phyloP scores from a whole-genome alignment of 208 protist species.

The Crithidia brevicula region DNA sequence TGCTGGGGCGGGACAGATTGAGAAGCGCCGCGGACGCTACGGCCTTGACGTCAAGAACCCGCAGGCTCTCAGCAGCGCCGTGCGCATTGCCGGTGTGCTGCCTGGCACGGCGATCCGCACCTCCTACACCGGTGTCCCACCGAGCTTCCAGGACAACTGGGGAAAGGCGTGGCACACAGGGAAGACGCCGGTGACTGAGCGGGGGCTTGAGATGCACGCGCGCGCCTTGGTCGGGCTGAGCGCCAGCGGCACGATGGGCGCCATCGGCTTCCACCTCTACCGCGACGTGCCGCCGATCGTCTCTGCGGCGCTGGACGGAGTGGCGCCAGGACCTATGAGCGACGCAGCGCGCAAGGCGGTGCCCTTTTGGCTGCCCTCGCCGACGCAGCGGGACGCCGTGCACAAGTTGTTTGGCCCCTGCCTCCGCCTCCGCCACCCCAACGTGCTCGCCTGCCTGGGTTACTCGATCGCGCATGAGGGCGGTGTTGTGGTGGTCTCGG shows the following conservation, averaged over 20 bases:
- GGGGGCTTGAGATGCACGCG: not conserved
- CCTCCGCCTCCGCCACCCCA: conserved; percentile 18
- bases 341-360: not conserved
- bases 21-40: not conserved
- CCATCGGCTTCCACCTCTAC: not conserved
- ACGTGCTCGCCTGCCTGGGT: conserved; percentile 15
- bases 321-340: not conserved
- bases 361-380: conserved; percentile 1
- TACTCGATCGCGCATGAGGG: conserved; percentile 21
- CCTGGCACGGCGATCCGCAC: not conserved
- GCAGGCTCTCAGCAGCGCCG: not conserved
- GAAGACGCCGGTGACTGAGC: not conserved
- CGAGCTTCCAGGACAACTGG: conserved; percentile 8
- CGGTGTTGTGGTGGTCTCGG: conserved; percentile 23
- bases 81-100: not conserved
- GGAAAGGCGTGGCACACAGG: not conserved
- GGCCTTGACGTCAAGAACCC: not conserved
- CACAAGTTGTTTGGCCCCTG: not conserved
- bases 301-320: not conserved
- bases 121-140: not conserved
- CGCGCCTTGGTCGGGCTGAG: not conserved
- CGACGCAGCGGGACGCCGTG: conserved; percentile 4
- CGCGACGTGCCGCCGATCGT: conserved; percentile 1
- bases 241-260: not conserved
- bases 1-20: not conserved